Evolutionary conservation across 2,329 filamentous ascomycete genomes (phyloP), one percentile per base, ranked within the genome.

Genomic region (Cryphonectria japonica): DNA sequence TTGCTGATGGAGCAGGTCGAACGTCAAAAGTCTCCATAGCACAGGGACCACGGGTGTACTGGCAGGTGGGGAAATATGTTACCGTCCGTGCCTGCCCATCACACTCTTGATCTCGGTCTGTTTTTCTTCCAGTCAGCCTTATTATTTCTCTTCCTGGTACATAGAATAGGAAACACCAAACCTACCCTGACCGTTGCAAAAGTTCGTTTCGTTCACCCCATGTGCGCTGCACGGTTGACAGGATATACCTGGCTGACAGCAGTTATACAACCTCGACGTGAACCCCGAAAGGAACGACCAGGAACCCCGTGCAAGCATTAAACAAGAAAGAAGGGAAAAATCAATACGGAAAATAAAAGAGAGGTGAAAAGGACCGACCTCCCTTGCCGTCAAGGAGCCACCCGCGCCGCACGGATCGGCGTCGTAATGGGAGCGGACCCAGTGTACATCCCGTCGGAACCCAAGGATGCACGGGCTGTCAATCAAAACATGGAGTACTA

Each of bases 41-140:
- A 54, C 46, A 66, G 61, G 61, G 68, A 69, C 68, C 66, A 66
- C 61, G 26, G 43, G 62, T 69, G 52, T 50, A 67, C 66, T 22
- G 66, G 60, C 50, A 22, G 41, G 41, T 43, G 59, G 29, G 34
- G 34, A 39, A 39, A 59, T n/a, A 50, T n/a, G 66, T 61, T 61
- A 71, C 66, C 69, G 69, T 52, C 69, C 69, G 69, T 71, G 54
- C 66, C 69, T n/a, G 69, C 59, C 66, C 14, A 3, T n/a, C n/a
- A 43, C 32, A 22, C 19, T 26, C 19, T 39, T 59, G 54, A 59
- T 37, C 32, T 34, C 34, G 34, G 34, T 34, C 34, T 34, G 3
- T 34, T 34, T 34, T 34, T 34, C 34, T 34, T 34, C 34, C 34
- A 34, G 34, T 34, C 34, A 34, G 34, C 34, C 34, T 34, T 50